Evolutionary conservation across 2,329 filamentous ascomycete species (phyloP), one percentile per base, ranked within the genome.

Genomic region (Myriosclerotinia duriaeana): DNA sequence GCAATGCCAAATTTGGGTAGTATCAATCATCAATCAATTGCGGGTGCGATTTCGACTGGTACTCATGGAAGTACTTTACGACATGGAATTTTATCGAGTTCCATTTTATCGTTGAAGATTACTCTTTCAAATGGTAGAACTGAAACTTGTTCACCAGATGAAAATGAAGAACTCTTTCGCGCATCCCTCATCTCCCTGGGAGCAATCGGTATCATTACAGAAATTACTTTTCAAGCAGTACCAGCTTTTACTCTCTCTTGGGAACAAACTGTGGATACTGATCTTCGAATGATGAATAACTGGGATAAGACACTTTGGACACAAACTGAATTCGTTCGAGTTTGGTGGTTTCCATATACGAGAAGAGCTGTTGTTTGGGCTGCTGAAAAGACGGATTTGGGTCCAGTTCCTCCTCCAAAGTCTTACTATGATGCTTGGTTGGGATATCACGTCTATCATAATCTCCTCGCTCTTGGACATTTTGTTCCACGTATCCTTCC

Each of bases 321-420:
- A 1, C 85, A 87, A 69, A 87, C 89, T 69, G 93, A 98, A 78
- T 99, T 94, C 75, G 92, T 96, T 36, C 86, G 95, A 38, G 92
- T 97, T 38, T 99, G 95, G 94, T 99, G 95, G 95, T 88, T 97
- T 76, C 95, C 95, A 0, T 97, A 98, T 79, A 92, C 91, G 76
- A 87, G 92, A 66, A 86, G 92, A 55, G 92, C 92, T 0, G 91
- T 98, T 58, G 85, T 96, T 55, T 99, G 95, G 95, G 86, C 87
- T 52, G 95, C 93, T n/a, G 85, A 92, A 58, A 90, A 90, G 76
- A 92, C 91, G 0, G 81, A 86, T 11, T 85, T 89, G 66, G 81
- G 87, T 0, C 79, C 85, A 8, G 40, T 54, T 2, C 87, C 90
- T 2, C 84, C 84, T 1, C 81, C 71, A 52, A 71, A 80, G 64